Evolutionary conservation across 306 rosid species (phyloP), one percentile per base, ranked within the genome.

Genomic region (Dicorynia guianensis): DNA sequence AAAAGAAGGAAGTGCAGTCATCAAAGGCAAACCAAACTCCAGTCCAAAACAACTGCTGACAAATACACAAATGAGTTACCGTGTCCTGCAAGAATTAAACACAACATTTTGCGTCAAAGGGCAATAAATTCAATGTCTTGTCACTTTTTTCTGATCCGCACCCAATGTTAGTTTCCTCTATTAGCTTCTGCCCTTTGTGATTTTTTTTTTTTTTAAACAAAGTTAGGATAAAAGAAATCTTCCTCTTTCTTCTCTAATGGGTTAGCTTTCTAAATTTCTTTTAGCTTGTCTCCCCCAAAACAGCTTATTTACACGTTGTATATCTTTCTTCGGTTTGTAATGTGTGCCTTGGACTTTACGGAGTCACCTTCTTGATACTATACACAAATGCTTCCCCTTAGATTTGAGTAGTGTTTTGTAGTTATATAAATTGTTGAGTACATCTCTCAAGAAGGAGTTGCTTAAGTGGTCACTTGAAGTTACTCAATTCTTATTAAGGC

Each of bases 1-100:
- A n/a, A 8, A 2, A 25, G 30, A 25, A 25, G 60, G 4, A 73
- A 50, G 17, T 13, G 43, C 25, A 33, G 49, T 42, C 63, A 49
- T 52, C 3, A 42, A 39, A 15, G 58, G 54, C 64, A 53, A 79
- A 17, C 72, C 79, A 82, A 71, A 75, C 79, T 80, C 11, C 65
- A 78, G 86, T 73, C 71, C 55, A 71, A 71, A 62, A 62, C 17
- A 53, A 55, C 2, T 70, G 69, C 74, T 77, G 82, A 86, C 69
- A 71, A 63, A 44, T 77, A 69, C 54, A 63, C 63, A 43, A 40
- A 47, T 55, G 40, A 8, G 8, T 70, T 25, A 63, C 42, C 77
- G 72, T 59, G 68, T 79, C 90, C 57, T 65, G 73, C 71, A 74
- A 61, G 58, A 18, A 66, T 62, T 53, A 55, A 67, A 48, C 67